phyloP scores from a whole-genome alignment of 495 filamentous ascomycete genomes.

The Emericellopsis terricola region DNA sequence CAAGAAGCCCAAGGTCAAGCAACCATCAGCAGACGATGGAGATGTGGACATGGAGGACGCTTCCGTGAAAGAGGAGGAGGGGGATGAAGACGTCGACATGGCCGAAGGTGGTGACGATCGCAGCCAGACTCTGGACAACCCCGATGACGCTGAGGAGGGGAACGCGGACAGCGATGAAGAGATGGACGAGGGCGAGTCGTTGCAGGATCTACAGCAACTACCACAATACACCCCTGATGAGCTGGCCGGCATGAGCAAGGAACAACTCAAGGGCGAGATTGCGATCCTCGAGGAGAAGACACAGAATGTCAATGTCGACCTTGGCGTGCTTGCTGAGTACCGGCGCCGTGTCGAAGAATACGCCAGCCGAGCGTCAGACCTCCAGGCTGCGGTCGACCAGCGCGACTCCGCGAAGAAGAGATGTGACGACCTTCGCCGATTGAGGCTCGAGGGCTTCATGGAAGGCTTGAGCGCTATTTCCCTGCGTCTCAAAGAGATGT shows the following conservation, averaged over 20 bases:
- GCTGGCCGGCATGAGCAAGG: constrained; percentile 81
- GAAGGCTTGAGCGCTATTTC: constrained; percentile 91
- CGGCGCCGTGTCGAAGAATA: constrained; percentile 79
- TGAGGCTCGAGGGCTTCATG: constrained; percentile 94
- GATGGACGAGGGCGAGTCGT: constrained; percentile 7
- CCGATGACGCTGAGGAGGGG: constrained; percentile 7
- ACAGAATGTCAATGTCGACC: constrained; percentile 73
- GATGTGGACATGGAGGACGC: constrained; percentile 6
- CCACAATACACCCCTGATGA: constrained; percentile 81
- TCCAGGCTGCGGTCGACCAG: constrained; percentile 51
- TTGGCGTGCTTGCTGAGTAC: constrained; percentile 85
- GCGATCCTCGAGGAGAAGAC: constrained; percentile 84
- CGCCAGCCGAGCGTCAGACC: constrained; percentile 59
- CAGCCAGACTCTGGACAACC: no score
- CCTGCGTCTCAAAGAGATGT: constrained; percentile 97
- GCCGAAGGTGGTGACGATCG: constrained; percentile 3
- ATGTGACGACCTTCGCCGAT: constrained; percentile 74
- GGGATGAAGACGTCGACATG: constrained; percentile 9
- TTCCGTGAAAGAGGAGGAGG: constrained; percentile 5
- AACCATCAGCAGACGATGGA: constrained; percentile 3
- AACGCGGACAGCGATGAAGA: constrained; percentile 10
- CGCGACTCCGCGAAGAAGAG: constrained; percentile 79
- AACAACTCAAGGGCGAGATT: constrained; percentile 69
- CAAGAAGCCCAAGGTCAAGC: constrained; percentile 3
- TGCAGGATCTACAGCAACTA: constrained; percentile 31